Percentiles rank a stretch among this genome's conserved stretches.
phyloP scores from a whole-genome alignment of 2,329 filamentous ascomycete genomes.

The Aureobasidium mangrovei region DNA sequence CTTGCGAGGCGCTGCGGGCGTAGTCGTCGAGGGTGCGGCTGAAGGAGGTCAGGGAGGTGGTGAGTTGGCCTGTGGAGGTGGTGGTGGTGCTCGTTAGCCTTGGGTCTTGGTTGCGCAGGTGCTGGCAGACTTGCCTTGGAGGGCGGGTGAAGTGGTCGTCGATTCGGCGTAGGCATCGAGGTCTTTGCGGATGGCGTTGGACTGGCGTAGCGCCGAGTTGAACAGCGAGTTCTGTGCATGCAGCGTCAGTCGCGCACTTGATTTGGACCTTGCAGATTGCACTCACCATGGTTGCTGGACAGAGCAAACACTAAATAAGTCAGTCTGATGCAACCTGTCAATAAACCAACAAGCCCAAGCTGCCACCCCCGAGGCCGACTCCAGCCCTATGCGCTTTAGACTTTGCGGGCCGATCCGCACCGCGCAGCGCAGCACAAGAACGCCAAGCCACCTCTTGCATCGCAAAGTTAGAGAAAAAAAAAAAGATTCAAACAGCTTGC shows the following conservation, averaged over 20 bases:
- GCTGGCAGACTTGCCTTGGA: slow-evolving; percentile 41
- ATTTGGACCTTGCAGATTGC: neutral
- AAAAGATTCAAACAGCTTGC: neutral
- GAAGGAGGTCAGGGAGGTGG: slow-evolving; percentile 72
- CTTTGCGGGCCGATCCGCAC: neutral
- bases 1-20: slow-evolving; percentile 71
- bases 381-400: too few species aligned
- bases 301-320: neutral
- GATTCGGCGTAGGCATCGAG: slow-evolving; percentile 60
- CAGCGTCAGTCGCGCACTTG: neutral
- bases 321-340: slow-evolving; percentile 1
- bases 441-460: too few species aligned
- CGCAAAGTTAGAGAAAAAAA: too few species aligned
- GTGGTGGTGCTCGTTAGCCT: slow-evolving; percentile 12
- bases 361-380: too few species aligned
- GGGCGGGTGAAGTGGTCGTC: slow-evolving; percentile 49
- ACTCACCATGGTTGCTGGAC: slow-evolving; percentile 2
- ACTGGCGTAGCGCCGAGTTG: slow-evolving; percentile 79
- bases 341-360: neutral
- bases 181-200: slow-evolving; percentile 67
- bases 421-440: too few species aligned
- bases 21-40: slow-evolving; percentile 91
- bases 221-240: slow-evolving; percentile 47
- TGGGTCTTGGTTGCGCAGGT: neutral
- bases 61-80: slow-evolving; percentile 56